phyloP scores from a whole-genome alignment of 2,329 filamentous ascomycete genomes.

The Aspergillus carbonarius region DNA sequence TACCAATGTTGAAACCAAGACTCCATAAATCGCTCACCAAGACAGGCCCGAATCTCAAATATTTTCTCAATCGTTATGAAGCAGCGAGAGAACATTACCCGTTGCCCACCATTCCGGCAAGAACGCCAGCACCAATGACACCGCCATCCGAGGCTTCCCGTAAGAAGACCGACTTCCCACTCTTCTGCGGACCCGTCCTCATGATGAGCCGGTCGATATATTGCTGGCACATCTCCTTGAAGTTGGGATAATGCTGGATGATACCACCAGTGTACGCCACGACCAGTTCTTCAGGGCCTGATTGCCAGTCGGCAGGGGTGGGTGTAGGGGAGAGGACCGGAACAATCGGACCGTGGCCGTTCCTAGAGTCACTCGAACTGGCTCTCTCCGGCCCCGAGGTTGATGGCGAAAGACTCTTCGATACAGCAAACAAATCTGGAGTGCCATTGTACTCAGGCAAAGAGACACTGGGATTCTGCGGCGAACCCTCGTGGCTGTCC shows the following conservation, averaged over 20 bases:
- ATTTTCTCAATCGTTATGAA: background rate
- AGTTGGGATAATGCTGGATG: conserved; percentile 76
- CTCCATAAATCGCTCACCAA: background rate
- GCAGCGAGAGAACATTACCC: background rate
- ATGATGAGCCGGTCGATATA: conserved; percentile 62
- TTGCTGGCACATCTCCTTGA: conserved; percentile 66
- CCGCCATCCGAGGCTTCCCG: conserved; percentile 55
- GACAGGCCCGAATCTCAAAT: background rate
- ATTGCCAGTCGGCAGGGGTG: conserved; percentile 41
- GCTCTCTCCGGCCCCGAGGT: background rate
- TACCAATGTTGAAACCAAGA: background rate
- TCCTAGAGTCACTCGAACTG: conserved; percentile 8
- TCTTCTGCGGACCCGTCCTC: conserved; percentile 45
- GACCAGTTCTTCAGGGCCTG: conserved; percentile 60
- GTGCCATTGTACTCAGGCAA: conserved; percentile 30
- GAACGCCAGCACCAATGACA: conserved; percentile 56
- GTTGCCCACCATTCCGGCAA: conserved; percentile 49
- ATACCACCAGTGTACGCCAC: conserved; percentile 79
- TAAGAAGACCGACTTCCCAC: conserved; percentile 52
- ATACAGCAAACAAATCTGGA: conserved; percentile 18
- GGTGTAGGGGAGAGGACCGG: conserved; percentile 37
- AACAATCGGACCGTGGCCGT: conserved; percentile 32
- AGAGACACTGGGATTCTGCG: conserved; percentile 25
- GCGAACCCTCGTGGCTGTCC: conserved; percentile 40
- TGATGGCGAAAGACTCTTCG: conserved; percentile 10